Evolutionary conservation across 1,139 yeast genomes (phyloP), one percentile per base, ranked within the genome.

Genomic region (Lodderomyces elongisporus): DNA sequence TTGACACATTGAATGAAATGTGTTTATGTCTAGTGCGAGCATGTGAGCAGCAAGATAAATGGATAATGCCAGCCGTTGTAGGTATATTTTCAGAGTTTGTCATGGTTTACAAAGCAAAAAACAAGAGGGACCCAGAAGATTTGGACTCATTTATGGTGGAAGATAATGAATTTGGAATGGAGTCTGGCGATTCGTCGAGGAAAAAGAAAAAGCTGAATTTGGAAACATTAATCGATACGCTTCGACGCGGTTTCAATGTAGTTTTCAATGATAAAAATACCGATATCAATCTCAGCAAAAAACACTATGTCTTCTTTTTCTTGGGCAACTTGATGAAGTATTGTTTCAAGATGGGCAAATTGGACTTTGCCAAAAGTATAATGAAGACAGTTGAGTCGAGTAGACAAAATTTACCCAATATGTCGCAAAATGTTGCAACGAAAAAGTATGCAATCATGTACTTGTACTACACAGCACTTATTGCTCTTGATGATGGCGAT

Each of bases 261-360:
- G 83, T 95, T 43, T 62, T 88, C 27, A 85, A 84, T 43, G 96
- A 89, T 56, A 73, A 91, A 40, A 79, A 77, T 38, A 65, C 72
- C 12, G 79, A 75, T 30, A 40, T 62, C 25, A 44, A 39, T 1
- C 48, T 49, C 20, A 73, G 80, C 37, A 83, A 85, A 47, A 68
- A 81, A 44, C 60, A 64, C 45, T 87, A 83, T 34, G 79, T 85
- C 17, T 85, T 83, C 52, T 79, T 73, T 53, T 82, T 88, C 52
- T 76, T 87, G 27, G 81, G 83, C 24, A 70, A 79, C 40, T 71
- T 89, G 40, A 77, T 89, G 50, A 76, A 76, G 45, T 68, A 83
- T 13, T 89, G 88, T 59, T 79, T 84, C 59, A 66, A 67, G 46
- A 64, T 88, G 47, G 70, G 74, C 36, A 85, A 84, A 47, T 64